Evolutionary conservation across 2,329 filamentous ascomycete genomes (phyloP).

Genomic region (Botrytis fragariae): DNA sequence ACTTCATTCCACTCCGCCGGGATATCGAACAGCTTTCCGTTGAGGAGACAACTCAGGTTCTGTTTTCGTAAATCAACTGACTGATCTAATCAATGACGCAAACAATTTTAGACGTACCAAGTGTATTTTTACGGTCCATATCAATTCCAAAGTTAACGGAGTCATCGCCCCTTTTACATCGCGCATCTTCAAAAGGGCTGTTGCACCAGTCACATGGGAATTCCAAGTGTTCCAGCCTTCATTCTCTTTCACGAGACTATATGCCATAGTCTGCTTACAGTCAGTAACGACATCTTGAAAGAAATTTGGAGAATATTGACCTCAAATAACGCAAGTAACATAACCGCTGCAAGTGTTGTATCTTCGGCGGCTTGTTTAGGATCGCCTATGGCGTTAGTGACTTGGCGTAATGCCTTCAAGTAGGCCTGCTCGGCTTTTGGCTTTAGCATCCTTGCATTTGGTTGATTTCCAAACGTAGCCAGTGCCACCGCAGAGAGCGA

Average conservation of each 20-base stretch:
- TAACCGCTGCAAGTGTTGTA: conserved; percentile 18
- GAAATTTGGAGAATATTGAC: not conserved
- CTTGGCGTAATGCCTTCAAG: conserved; percentile 13
- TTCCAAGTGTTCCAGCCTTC: conserved; percentile 19
- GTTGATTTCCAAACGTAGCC: conserved; percentile 18
- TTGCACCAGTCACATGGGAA: conserved; percentile 14
- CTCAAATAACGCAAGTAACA: conserved; percentile 16
- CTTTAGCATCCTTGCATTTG: conserved; percentile 16
- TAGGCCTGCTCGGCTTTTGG: conserved; percentile 19
- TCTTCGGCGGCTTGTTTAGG: conserved; percentile 10
- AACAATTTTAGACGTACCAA: not conserved
- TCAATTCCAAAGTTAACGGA: conserved; percentile 11
- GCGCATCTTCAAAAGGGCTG: conserved; percentile 12
- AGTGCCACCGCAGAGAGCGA: conserved; percentile 8
- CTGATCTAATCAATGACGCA: not conserved
- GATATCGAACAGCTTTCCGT: conserved; percentile 10
- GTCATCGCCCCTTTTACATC: conserved; percentile 14
- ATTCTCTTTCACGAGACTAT: conserved; percentile 12
- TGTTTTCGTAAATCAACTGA: not conserved
- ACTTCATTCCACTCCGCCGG: conserved; percentile 6
- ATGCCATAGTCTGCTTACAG: conserved; percentile 5
- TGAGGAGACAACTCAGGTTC: conserved; percentile 13
- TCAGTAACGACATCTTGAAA: not conserved
- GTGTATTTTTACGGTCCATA: conserved; percentile 10
- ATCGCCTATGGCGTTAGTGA: conserved; percentile 11